Conservation (phyloP, 768 basidiomycete genomes). For the Agrocybe praecox region DNA sequence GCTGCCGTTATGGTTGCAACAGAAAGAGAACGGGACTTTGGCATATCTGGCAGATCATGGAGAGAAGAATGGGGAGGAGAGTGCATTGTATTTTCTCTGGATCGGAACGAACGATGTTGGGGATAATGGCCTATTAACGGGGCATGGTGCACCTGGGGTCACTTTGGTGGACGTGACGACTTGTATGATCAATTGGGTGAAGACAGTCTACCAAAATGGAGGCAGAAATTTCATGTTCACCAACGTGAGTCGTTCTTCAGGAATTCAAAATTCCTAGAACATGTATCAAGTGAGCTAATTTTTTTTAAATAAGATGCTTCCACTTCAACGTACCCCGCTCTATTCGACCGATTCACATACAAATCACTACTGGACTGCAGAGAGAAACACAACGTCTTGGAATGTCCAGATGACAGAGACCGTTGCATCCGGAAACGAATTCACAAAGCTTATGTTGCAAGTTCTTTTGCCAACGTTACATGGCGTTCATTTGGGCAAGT, state of each 20-base stretch:
- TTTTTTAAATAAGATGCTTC: conserved; percentile 51
- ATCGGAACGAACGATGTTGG: conserved; percentile 74
- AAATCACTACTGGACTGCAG: conserved; percentile 48
- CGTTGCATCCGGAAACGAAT: conserved; percentile 48
- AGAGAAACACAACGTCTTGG: conserved; percentile 60
- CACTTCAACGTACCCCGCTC: conserved; percentile 48
- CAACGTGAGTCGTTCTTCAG: conserved; percentile 44
- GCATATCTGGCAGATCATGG: background rate
- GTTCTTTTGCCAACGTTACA: conserved; percentile 44
- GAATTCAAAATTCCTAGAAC: background rate
- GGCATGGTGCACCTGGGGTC: conserved; percentile 37
- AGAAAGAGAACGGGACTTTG: conserved; percentile 32
- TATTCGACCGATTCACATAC: conserved; percentile 50
- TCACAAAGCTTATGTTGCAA: conserved; percentile 51
- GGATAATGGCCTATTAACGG: conserved; percentile 51
- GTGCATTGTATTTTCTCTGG: conserved; percentile 59
- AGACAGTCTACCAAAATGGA: conserved; percentile 53
- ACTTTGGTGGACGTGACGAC: conserved; percentile 57
- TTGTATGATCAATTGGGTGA: conserved; percentile 66
- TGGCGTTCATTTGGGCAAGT: conserved; percentile 58
- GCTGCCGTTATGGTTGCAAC: conserved; percentile 39
- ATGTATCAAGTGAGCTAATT: background rate
- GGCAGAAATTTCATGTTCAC: conserved; percentile 70
- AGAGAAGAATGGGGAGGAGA: background rate
- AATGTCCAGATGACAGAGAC: conserved; percentile 55